Evolutionary conservation across 805 yeast species (phyloP).

Genomic region (Isabelozyma gotoi): DNA sequence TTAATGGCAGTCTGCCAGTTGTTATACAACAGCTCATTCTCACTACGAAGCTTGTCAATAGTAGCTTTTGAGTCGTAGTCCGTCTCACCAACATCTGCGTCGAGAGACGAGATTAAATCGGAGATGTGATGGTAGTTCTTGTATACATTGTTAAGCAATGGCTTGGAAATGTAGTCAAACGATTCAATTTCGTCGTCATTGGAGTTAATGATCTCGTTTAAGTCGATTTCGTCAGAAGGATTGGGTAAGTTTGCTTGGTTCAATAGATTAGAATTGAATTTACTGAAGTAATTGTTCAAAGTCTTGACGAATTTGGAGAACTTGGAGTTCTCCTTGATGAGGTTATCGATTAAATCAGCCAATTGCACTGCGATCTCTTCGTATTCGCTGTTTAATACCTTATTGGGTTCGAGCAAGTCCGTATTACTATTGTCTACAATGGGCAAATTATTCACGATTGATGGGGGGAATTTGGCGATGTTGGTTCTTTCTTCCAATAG

Average conservation of each 20-base stretch:
- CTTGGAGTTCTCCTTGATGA: constrained; percentile 36
- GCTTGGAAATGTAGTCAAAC: constrained; percentile 32
- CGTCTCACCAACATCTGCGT: constrained; percentile 5
- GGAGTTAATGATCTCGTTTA: constrained; percentile 13
- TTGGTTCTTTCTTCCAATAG: constrained; percentile 28
- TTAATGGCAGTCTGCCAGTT: constrained; percentile 42
- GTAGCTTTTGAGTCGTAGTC: constrained; percentile 9
- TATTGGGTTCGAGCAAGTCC: constrained; percentile 9
- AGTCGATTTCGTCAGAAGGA: constrained; percentile 33
- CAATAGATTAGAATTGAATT: constrained; percentile 26
- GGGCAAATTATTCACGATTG: constrained; percentile 32
- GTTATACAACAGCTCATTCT: constrained; percentile 28
- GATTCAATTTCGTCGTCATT: constrained; percentile 32
- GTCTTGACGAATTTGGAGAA: constrained; percentile 29
- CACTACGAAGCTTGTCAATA: constrained; percentile 25
- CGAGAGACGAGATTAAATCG: constrained; percentile 10
- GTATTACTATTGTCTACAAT: constrained; percentile 21
- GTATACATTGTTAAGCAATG: constrained; percentile 33
- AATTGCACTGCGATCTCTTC: constrained; percentile 32
- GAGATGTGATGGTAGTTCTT: constrained; percentile 32
- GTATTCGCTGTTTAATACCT: constrained; percentile 23
- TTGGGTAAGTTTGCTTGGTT: constrained; percentile 21
- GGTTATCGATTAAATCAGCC: constrained; percentile 33
- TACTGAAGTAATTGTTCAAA: constrained; percentile 25
- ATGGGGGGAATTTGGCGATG: constrained; percentile 10